phyloP scores from a whole-genome alignment of 2,329 filamentous ascomycete genomes.

The Botryotinia narcissicola region DNA sequence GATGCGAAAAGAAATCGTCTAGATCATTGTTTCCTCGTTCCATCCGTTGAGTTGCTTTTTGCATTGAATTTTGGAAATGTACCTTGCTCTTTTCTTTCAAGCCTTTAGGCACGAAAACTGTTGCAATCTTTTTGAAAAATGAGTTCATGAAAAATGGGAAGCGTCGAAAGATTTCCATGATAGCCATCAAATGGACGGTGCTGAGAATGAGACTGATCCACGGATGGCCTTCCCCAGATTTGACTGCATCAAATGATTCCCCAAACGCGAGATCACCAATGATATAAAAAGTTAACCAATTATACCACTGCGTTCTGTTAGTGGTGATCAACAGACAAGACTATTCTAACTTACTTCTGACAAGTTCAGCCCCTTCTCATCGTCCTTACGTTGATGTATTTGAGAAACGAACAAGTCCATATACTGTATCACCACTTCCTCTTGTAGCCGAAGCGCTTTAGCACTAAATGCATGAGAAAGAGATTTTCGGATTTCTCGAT shows the following conservation, averaged over 20 bases:
- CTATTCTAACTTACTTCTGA: background rate
- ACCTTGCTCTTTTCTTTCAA: conserved; percentile 9
- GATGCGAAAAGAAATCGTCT: conserved; percentile 21
- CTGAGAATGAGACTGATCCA: conserved; percentile 18
- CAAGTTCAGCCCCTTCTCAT: conserved; percentile 13
- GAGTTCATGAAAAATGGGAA: conserved; percentile 7
- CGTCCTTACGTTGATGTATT: background rate
- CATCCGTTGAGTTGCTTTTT: conserved; percentile 15
- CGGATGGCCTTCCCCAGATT: conserved; percentile 14
- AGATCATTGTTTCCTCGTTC: conserved; percentile 10
- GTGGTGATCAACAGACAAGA: background rate
- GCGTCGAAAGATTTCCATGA: conserved; percentile 5
- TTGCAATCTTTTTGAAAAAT: background rate
- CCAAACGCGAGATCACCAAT: conserved; percentile 29
- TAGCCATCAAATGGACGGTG: conserved; percentile 4
- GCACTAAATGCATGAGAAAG: conserved; percentile 37
- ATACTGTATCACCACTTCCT: conserved; percentile 28
- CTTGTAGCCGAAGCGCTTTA: conserved; percentile 37
- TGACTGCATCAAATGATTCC: conserved; percentile 23
- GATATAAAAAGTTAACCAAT: conserved; percentile 27
- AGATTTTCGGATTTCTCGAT: conserved; percentile 22
- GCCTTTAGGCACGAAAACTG: background rate
- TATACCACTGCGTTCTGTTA: conserved; percentile 23
- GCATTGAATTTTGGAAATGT: conserved; percentile 11
- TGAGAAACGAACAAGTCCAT: conserved; percentile 18